phyloP scores from a whole-genome alignment of 352 stramenopile genomes.

The Phytophthora tentaculata region DNA sequence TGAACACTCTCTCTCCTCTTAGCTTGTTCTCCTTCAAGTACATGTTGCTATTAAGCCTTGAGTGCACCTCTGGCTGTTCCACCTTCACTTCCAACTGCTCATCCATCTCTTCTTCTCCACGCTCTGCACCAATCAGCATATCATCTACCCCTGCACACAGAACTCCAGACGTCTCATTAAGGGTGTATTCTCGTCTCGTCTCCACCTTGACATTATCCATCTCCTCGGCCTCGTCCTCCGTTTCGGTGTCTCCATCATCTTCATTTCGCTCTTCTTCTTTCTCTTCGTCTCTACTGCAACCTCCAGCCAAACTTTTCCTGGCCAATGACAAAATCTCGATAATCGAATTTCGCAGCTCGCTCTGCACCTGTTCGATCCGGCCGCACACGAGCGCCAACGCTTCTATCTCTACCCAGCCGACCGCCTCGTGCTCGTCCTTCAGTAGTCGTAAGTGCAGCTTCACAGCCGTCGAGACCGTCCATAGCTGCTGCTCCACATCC shows the following conservation, averaged over 20 bases:
- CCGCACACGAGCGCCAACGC: slow-evolving; percentile 13
- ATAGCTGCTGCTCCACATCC: slow-evolving; percentile 29
- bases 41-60: neutral
- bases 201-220: neutral
- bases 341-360: slow-evolving; percentile 17
- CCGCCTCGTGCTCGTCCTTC: neutral
- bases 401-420: neutral
- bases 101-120: too few species aligned
- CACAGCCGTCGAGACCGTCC: slow-evolving; percentile 8
- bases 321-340: slow-evolving; percentile 18
- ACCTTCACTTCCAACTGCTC: neutral
- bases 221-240: neutral
- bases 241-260: neutral
- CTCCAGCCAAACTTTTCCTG: slow-evolving; percentile 3
- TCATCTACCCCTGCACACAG: neutral
- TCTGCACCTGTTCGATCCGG: slow-evolving; percentile 20
- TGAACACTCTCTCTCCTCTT: neutral
- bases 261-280: neutral
- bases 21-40: neutral
- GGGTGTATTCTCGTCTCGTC: neutral
- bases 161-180: neutral
- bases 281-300: neutral
- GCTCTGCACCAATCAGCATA: too few species aligned
- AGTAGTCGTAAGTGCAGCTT: slow-evolving; percentile 17
- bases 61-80: neutral